A percentile compares a stretch with the other conserved stretches of the same genome.
Evolutionary conservation across 1,139 yeast species (phyloP).

Genomic region (Candida frijolesensis): DNA sequence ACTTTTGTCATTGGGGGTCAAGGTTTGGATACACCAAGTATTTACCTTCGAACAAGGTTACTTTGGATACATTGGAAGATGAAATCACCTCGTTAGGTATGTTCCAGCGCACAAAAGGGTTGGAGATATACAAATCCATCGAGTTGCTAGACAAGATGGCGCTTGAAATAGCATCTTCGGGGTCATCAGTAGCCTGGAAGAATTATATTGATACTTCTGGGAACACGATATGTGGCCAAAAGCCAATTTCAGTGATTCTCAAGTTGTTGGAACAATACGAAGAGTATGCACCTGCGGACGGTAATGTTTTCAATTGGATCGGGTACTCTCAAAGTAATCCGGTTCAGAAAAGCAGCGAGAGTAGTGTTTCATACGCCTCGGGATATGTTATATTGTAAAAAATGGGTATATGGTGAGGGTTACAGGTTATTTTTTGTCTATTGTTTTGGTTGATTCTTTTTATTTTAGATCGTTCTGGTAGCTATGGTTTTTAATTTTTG

Average conservation of each 20-base stretch:
- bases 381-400: constrained; percentile 52
- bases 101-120: constrained; percentile 15
- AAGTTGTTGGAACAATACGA: constrained; percentile 44
- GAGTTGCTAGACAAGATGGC: constrained; percentile 70
- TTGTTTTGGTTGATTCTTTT: not conserved
- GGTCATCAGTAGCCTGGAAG: constrained; percentile 61
- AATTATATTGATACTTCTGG: constrained; percentile 68
- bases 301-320: constrained; percentile 60
- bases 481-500: not conserved
- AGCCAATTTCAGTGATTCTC: constrained; percentile 71
- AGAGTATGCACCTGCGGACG: not conserved
- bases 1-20: constrained; percentile 95
- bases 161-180: constrained; percentile 62
- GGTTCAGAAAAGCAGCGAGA: constrained; percentile 53
- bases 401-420: not conserved
- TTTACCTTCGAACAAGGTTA: constrained; percentile 29
- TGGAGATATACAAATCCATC: constrained; percentile 69
- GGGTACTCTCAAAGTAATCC: constrained; percentile 80
- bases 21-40: constrained; percentile 74
- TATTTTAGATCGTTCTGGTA: not conserved
- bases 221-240: constrained; percentile 93
- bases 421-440: not conserved
- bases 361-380: constrained; percentile 90
- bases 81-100: constrained; percentile 21
- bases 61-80: constrained; percentile 17